Conservation (phyloP, 768 basidiomycete genomes). For the Lentinus brumalis region DNA sequence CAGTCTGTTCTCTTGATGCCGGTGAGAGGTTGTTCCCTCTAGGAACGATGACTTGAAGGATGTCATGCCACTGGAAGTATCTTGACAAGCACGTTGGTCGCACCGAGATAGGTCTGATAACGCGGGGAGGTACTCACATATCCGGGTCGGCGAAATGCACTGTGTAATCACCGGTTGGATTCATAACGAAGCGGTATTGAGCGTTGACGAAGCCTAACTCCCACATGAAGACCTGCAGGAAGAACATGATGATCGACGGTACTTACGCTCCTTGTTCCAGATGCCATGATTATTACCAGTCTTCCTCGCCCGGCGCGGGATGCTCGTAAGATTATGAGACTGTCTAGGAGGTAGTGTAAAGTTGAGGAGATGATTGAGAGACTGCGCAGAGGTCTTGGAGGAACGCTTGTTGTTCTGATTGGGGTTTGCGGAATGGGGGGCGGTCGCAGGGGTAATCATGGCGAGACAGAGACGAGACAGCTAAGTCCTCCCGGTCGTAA, state of each 20-base stretch:
- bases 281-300: slow-evolving; percentile 61
- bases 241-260: neutral
- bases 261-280: slow-evolving; percentile 93
- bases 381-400: slow-evolving; percentile 65
- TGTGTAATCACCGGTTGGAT: slow-evolving; percentile 88
- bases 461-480: slow-evolving; percentile 25
- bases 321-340: slow-evolving; percentile 51
- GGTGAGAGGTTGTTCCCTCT: slow-evolving; percentile 59
- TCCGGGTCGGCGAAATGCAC: slow-evolving; percentile 98
- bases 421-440: slow-evolving; percentile 39
- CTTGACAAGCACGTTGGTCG: slow-evolving; percentile 41
- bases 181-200: slow-evolving; percentile 94
- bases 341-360: slow-evolving; percentile 92
- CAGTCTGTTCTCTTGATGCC: slow-evolving; percentile 41
- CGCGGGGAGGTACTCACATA: slow-evolving; percentile 58
- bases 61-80: slow-evolving; percentile 95
- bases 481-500: slow-evolving; percentile 28
- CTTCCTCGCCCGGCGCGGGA: slow-evolving; percentile 79
- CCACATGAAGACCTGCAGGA: slow-evolving; percentile 1
- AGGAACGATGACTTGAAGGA: slow-evolving; percentile 92
- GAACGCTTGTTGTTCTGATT: slow-evolving; percentile 68
- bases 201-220: slow-evolving; percentile 90
- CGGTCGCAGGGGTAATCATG: slow-evolving; percentile 21
- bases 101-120: slow-evolving; percentile 18
- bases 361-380: slow-evolving; percentile 86